phyloP scores from a whole-genome alignment of 106 monocot genomes.

The Dioscorea zingiberensis region DNA sequence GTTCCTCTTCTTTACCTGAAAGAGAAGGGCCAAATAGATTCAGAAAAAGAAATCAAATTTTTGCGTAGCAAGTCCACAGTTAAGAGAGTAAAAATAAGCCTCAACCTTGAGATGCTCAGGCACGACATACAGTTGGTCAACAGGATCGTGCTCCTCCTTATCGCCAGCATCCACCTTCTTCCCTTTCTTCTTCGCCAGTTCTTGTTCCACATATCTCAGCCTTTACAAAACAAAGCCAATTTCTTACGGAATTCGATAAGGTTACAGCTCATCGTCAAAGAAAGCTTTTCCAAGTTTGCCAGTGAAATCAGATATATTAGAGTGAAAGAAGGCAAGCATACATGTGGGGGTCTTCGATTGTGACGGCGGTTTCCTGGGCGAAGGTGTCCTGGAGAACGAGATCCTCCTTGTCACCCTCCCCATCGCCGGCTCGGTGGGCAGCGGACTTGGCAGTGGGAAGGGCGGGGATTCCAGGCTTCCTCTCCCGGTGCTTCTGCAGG shows the following conservation, averaged over 20 bases:
- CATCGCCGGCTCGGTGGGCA: slow-evolving; percentile 21
- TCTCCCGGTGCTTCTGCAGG: slow-evolving; percentile 89
- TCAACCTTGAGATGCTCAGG: no score
- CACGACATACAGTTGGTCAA: slow-evolving; percentile 86
- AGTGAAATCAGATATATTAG: no score
- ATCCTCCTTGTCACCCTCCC: slow-evolving; percentile 72
- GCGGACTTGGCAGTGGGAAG: slow-evolving; percentile 7
- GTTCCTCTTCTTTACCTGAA: no score
- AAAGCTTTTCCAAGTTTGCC: no score
- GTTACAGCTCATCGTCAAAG: no score
- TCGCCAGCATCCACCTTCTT: slow-evolving; percentile 42
- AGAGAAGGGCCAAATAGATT: not conserved
- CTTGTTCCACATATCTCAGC: no score
- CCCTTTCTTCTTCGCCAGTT: slow-evolving; percentile 54
- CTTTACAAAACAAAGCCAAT: no score
- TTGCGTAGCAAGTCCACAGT: no score
- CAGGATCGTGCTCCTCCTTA: slow-evolving; percentile 55
- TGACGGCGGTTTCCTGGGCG: slow-evolving; percentile 96
- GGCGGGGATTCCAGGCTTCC: slow-evolving; percentile 72
- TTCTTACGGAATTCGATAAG: no score
- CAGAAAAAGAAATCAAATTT: no score
- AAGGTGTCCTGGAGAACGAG: slow-evolving; percentile 91
- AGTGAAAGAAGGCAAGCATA: slow-evolving; percentile 4
- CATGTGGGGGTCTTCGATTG: slow-evolving; percentile 97
- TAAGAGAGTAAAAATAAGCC: no score